Evolutionary conservation across 371 early-diverging fungal genomes (phyloP).

Genomic region (Mucor sp.): DNA sequence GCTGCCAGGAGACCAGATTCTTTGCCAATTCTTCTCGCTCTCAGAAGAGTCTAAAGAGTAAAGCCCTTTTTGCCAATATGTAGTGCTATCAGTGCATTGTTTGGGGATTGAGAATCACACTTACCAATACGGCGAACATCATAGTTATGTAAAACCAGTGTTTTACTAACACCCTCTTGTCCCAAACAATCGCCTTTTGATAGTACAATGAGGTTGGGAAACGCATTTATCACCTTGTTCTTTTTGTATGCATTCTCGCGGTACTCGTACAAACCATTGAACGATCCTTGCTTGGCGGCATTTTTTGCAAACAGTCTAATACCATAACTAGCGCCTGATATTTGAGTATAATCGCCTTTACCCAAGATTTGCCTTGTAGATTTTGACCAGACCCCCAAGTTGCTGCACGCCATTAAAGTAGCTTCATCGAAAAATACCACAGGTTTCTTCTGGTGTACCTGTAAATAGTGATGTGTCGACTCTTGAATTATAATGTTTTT

Average conservation of each 20-base stretch:
- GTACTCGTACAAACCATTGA: neutral
- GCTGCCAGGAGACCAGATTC: neutral
- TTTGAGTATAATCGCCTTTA: neutral
- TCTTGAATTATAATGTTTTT: neutral
- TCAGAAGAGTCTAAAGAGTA: neutral
- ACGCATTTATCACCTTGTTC: neutral
- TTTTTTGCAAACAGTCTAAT: neutral
- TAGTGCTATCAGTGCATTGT: neutral
- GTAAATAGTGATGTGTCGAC: neutral
- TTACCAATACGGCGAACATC: neutral
- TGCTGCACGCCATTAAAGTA: neutral
- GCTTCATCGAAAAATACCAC: neutral
- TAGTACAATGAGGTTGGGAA: neutral
- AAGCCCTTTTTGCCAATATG: neutral
- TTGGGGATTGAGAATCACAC: neutral
- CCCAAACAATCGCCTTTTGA: neutral
- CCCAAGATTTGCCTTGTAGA: neutral
- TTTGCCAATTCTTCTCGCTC: neutral
- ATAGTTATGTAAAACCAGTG: neutral
- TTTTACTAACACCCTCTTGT: neutral
- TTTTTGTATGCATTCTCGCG: neutral
- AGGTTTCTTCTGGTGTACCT: neutral
- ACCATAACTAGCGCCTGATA: neutral
- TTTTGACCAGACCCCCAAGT: neutral
- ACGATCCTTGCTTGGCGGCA: neutral